Conservation (phyloP, 495 filamentous ascomycete genomes). For the Cudoniella acicularis region DNA sequence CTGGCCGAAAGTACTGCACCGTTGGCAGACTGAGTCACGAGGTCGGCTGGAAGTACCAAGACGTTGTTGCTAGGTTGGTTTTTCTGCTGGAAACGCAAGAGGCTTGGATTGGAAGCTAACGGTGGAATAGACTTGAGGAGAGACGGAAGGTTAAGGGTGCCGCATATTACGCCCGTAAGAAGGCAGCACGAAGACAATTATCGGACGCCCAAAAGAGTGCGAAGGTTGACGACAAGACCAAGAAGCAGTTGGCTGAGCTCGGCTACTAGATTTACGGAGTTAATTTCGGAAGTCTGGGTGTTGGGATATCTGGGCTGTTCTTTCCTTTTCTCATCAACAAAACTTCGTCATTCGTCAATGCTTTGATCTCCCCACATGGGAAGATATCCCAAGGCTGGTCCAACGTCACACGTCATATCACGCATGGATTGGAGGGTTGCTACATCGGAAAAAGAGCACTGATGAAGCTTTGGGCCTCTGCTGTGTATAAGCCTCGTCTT, state of each 20-base stretch:
- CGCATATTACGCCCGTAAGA: slow-evolving; percentile 99
- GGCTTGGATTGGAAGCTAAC: slow-evolving; percentile 4
- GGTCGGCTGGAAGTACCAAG: slow-evolving; percentile 99
- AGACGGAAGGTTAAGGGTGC: slow-evolving; percentile 97
- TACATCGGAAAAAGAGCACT: slow-evolving; percentile 19
- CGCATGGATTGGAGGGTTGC: slow-evolving; percentile 19
- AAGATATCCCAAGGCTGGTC: slow-evolving; percentile 23
- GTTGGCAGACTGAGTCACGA: slow-evolving; percentile 96
- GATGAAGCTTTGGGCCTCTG: slow-evolving; percentile 19
- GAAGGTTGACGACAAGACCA: slow-evolving; percentile 69
- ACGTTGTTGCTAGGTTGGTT: slow-evolving; percentile 92
- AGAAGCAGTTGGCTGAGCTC: slow-evolving; percentile 48
- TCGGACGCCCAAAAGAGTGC: slow-evolving; percentile 88
- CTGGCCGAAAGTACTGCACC: slow-evolving; percentile 99
- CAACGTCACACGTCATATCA: slow-evolving; percentile 15
- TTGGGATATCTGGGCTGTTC: slow-evolving; percentile 21
- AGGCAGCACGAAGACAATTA: slow-evolving; percentile 83
- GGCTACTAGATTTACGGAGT: slow-evolving; percentile 45
- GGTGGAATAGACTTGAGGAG: slow-evolving; percentile 79
- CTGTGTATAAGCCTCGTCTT: slow-evolving; percentile 25
- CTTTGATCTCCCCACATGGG: slow-evolving; percentile 21
- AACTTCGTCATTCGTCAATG: slow-evolving; percentile 23
- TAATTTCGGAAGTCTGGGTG: slow-evolving; percentile 21
- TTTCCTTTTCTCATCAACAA: slow-evolving; percentile 5
- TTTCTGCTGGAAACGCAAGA: neutral